Evolutionary conservation across 148 eudicot genomes (phyloP), one percentile per base, ranked within the genome.

Genomic region (Silene latifolia): DNA sequence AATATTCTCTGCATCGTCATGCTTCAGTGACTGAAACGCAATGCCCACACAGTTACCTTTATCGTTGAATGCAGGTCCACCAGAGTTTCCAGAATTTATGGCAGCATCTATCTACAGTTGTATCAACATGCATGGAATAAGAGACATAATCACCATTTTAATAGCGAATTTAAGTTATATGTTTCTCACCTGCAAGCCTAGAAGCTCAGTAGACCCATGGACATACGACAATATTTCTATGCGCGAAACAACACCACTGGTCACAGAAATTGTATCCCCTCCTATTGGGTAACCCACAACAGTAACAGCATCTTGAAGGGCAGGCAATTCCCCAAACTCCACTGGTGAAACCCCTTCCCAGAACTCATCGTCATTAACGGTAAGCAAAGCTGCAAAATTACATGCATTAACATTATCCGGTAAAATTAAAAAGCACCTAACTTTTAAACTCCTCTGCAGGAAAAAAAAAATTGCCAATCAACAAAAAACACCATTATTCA

Each of bases 241-340:
- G 5, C 98, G 98, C 6, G 98, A 93, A 72, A 93, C 97, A 77
- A 93, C 98, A 17, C 98, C 98, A 83, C 98, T 93, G 66, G 98
- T 93, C 29, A 93, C 97, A 80, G 98, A 91, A 60, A 93, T 91
- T 20, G 98, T 93, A 78, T 93, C 98, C 24, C 98, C 98, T 53
- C 98, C 98, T 51, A 93, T 93, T 39, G 98, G 98, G 69, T 93
- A 93, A 18, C 98, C 98, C 66, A 93, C 98, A 67, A 93, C 98
- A 14, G 94, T 91, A 70, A 93, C 97, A 18, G 97, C 97, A 83
- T 93, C 98, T 79, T 93, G 98, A 73, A 93, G 92, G 29, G 98
- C 88, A 79, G 98, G 98, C 74, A 93, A 72, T 20, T 86, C 91
- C 25, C 98, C 98, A 72, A 93, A 91, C 54, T 87, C 86, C 21